Conservation (phyloP, 495 filamentous ascomycete genomes). For the Neurospora intermedia region DNA sequence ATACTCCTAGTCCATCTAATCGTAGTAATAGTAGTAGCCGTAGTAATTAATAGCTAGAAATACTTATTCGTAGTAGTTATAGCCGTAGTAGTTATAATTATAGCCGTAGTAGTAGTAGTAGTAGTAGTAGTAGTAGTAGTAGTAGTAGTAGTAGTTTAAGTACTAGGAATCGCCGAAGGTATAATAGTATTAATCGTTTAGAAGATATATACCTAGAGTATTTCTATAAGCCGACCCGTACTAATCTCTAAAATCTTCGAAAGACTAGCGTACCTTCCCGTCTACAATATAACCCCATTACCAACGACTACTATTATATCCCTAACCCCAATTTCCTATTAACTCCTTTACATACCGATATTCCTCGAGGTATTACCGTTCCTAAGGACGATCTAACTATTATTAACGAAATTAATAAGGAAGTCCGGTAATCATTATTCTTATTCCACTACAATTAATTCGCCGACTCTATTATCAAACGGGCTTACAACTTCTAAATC, state of each 20-base stretch:
- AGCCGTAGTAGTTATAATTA: no score
- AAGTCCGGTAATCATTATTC: not conserved
- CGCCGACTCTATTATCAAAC: not conserved
- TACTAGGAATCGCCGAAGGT: not conserved
- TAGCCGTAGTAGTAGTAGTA: no score
- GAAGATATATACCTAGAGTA: not conserved
- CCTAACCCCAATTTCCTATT: not conserved
- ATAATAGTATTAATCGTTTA: not conserved
- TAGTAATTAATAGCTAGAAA: no score
- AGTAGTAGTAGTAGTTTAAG: no score
- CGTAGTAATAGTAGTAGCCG: no score
- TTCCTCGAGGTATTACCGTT: not conserved
- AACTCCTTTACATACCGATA: not conserved
- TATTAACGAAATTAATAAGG: not conserved
- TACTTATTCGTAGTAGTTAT: no score
- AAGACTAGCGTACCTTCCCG: not conserved
- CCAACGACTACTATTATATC: not conserved
- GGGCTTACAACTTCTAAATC: not conserved
- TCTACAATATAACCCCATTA: not conserved
- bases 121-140: no score
- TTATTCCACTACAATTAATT: not conserved
- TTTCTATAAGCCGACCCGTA: not conserved
- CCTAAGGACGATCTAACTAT: not conserved
- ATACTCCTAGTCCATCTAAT: no score
- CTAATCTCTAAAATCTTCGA: not conserved